A percentile compares a stretch with the other conserved stretches of the same genome.
These are phyloP conservation scores for Thermochaetoides thermophila DNA, from an alignment of 495 filamentous ascomycete species.

Conservation along the genomic window DNA sequence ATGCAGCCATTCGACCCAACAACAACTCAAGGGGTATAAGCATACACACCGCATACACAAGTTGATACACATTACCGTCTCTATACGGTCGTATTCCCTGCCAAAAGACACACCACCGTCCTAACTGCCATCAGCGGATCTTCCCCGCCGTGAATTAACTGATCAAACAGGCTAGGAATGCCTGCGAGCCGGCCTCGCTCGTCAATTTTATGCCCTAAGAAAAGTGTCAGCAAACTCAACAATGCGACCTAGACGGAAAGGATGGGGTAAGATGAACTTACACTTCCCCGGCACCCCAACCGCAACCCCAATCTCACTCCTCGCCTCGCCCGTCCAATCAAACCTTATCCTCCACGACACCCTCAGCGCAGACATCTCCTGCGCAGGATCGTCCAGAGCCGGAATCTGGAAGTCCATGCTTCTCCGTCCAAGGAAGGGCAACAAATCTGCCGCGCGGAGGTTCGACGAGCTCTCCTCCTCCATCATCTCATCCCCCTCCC, in stretches of 20 bases:
- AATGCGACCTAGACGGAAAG: not conserved
- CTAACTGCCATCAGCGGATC: slow-evolving; percentile 37
- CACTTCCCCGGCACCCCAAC: slow-evolving; percentile 36
- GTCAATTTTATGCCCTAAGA: slow-evolving; percentile 37
- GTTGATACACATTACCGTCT: not conserved
- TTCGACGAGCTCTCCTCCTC: slow-evolving; percentile 4
- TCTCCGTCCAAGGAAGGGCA: slow-evolving; percentile 30
- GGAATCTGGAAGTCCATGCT: slow-evolving; percentile 27
- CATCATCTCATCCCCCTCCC: slow-evolving; percentile 1
- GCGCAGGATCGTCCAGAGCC: slow-evolving; percentile 1
- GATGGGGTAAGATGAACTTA: slow-evolving; percentile 20
- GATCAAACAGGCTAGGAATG: slow-evolving; percentile 37
- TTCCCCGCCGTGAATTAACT: slow-evolving; percentile 31
- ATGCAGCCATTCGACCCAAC: not conserved
- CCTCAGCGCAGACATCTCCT: slow-evolving; percentile 19
- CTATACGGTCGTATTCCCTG: slow-evolving; percentile 19
- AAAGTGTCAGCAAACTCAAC: slow-evolving; percentile 10
- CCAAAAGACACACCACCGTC: slow-evolving; percentile 36
- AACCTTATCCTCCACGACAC: slow-evolving; percentile 43
- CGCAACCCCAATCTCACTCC: slow-evolving; percentile 32
- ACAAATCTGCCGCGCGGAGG: slow-evolving; percentile 10
- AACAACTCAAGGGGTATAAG: not conserved
- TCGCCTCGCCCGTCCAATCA: slow-evolving; percentile 50
- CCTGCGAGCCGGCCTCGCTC: slow-evolving; percentile 29
- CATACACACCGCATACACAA: not conserved